phyloP scores from a whole-genome alignment of 73 alveolate species.

The Symbiodinium natans region DNA sequence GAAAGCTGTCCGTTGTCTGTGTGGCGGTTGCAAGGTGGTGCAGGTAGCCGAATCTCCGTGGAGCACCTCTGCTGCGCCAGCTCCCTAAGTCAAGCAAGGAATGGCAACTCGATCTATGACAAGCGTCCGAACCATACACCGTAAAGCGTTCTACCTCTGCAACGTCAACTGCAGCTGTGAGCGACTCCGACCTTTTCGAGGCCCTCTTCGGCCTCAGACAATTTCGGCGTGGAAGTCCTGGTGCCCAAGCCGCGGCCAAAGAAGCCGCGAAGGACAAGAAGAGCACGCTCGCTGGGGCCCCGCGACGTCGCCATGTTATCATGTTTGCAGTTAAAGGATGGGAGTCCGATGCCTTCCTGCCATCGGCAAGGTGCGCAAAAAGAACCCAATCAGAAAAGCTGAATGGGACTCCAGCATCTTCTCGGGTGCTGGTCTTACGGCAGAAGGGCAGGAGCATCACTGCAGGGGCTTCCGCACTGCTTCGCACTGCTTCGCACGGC shows the following conservation, averaged over 20 bases:
- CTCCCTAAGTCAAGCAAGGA: background rate
- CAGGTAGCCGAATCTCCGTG: constrained; percentile 14
- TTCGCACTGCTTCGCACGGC: no score
- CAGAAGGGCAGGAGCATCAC: no score
- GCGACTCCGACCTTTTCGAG: background rate
- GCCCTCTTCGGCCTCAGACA: constrained; percentile 74
- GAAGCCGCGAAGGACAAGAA: background rate
- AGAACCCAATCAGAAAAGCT: constrained; percentile 91
- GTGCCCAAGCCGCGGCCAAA: background rate
- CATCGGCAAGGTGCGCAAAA: constrained; percentile 8
- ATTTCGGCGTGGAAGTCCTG: constrained; percentile 35
- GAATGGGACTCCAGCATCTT: constrained; percentile 93
- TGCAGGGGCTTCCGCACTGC: background rate
- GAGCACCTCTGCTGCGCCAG: constrained; percentile 41
- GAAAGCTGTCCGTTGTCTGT: no score
- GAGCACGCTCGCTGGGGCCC: background rate
- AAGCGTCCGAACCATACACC: background rate
- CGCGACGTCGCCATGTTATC: background rate
- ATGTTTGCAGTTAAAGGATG: no score
- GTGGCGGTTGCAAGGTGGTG: no score
- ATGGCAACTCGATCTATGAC: background rate
- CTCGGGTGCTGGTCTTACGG: constrained; percentile 32
- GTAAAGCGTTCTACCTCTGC: no score
- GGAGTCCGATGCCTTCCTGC: background rate
- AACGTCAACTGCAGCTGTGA: background rate